Percentiles rank a stretch among this genome's conserved stretches.
Conservation (phyloP, 768 basidiomycete species). For the Gautieria morchelliformis region DNA sequence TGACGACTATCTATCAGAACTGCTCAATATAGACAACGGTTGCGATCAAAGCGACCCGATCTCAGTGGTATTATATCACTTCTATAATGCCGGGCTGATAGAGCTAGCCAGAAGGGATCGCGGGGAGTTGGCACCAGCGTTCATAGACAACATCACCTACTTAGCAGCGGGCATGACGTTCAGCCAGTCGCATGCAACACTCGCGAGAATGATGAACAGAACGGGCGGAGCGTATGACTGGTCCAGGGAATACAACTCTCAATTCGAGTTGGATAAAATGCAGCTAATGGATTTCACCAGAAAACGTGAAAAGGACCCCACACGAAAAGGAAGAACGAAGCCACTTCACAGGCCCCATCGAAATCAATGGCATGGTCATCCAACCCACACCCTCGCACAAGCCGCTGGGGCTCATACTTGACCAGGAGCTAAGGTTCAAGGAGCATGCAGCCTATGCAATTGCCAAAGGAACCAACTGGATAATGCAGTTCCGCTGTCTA, state of each 20-base stretch:
- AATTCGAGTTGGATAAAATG: too few relatives aligned
- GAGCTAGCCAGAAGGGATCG: slow-evolving; percentile 6
- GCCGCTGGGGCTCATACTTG: slow-evolving; percentile 24
- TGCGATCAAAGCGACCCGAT: too few relatives aligned
- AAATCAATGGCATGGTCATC: slow-evolving; percentile 7
- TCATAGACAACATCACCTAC: slow-evolving; percentile 14
- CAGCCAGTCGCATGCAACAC: slow-evolving; percentile 8
- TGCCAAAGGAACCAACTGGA: too few relatives aligned
- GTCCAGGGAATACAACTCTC: slow-evolving; percentile 19
- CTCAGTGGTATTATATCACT: too few relatives aligned
- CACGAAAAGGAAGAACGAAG: background rate
- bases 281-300: too few relatives aligned
- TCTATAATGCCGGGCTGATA: slow-evolving; percentile 11
- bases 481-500: too few relatives aligned
- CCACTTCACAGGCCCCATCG: background rate
- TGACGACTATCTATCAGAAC: too few relatives aligned
- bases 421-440: slow-evolving; percentile 20
- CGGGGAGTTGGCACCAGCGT: too few relatives aligned
- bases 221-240: too few relatives aligned
- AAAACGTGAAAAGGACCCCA: background rate
- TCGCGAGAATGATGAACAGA: slow-evolving; percentile 23
- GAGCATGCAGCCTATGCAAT: slow-evolving; percentile 11
- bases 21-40: too few relatives aligned
- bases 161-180: slow-evolving; percentile 19
- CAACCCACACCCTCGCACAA: slow-evolving; percentile 13